A percentile compares a stretch with the other conserved stretches of the same genome.
These are phyloP conservation scores for Podospora appendiculata DNA, from an alignment of 495 filamentous ascomycete species.

Conservation along the genomic window DNA sequence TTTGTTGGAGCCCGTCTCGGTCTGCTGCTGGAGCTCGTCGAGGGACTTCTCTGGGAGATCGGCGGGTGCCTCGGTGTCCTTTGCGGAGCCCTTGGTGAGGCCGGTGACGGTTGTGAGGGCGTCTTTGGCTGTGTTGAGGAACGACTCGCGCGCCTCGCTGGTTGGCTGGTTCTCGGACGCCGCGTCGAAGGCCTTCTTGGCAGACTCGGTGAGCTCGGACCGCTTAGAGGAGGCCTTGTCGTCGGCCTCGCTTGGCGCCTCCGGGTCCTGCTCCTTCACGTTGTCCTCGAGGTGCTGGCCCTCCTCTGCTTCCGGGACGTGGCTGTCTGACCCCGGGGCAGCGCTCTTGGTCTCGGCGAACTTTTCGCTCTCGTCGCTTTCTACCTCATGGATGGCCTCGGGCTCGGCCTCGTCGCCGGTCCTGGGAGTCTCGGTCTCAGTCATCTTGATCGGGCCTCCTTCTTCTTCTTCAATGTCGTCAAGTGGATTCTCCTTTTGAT, in stretches of 20 bases:
- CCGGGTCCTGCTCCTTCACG: slow-evolving; percentile 1
- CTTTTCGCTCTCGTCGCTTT: background rate
- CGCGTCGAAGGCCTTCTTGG: slow-evolving; percentile 20
- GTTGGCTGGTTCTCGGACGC: slow-evolving; percentile 21
- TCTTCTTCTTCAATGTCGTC: slow-evolving; percentile 9
- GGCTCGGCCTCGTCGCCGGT: background rate
- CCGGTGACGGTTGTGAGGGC: background rate
- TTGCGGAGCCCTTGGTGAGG: too few relatives aligned
- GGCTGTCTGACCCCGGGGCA: too few relatives aligned
- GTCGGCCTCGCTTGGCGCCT: slow-evolving; percentile 1
- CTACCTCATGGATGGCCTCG: background rate
- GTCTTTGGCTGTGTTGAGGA: slow-evolving; percentile 14
- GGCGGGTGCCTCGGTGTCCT: too few relatives aligned
- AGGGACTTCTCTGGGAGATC: too few relatives aligned
- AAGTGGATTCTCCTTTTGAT: slow-evolving; percentile 10
- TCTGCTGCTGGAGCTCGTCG: too few relatives aligned
- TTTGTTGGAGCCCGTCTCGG: too few relatives aligned
- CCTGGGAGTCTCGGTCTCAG: background rate
- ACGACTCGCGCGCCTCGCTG: slow-evolving; percentile 13
- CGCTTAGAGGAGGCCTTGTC: background rate
- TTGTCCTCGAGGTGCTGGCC: slow-evolving; percentile 1
- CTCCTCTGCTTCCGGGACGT: slow-evolving; percentile 11
- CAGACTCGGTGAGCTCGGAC: slow-evolving; percentile 14
- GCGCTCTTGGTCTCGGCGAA: background rate
- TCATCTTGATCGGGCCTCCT: slow-evolving; percentile 8